phyloP scores from a whole-genome alignment of 169 alveolate genomes.

The Babesia ovata region DNA sequence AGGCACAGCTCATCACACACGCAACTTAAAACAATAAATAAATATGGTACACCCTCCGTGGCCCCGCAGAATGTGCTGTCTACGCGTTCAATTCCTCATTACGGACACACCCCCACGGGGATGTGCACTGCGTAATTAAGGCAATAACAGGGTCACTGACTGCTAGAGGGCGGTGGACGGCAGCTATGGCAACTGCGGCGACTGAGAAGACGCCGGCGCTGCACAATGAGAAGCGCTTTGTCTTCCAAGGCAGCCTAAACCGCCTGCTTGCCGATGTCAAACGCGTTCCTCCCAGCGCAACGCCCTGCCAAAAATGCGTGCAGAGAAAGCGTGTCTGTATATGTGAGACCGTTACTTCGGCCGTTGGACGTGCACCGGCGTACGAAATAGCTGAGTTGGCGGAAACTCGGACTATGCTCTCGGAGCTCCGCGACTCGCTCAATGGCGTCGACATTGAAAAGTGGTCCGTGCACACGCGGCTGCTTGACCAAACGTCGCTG shows the following conservation, averaged over 20 bases:
- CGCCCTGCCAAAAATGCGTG: conserved; percentile 69
- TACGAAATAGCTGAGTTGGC: conserved; percentile 71
- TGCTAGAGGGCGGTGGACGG: neutral
- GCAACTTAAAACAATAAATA: no score
- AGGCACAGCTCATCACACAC: no score
- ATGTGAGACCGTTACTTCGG: conserved; percentile 63
- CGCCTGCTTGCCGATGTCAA: conserved; percentile 49
- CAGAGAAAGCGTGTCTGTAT: conserved; percentile 67
- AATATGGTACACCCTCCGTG: no score
- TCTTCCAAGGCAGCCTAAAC: conserved; percentile 53
- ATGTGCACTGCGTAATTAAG: no score
- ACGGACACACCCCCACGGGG: no score
- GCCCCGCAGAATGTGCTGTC: no score
- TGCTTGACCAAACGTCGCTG: conserved; percentile 64
- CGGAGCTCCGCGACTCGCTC: conserved; percentile 70
- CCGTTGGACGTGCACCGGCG: conserved; percentile 67
- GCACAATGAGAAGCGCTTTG: conserved; percentile 62
- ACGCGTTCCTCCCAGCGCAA: conserved; percentile 64
- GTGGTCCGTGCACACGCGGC: conserved; percentile 71
- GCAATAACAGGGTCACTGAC: no score
- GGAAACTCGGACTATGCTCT: conserved; percentile 65
- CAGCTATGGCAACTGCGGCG: conserved; percentile 9
- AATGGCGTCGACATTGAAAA: conserved; percentile 69
- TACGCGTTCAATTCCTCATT: no score
- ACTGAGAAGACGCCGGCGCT: conserved; percentile 35